Evolutionary conservation across 805 yeast genomes (phyloP), one percentile per base, ranked within the genome.

Genomic region (Myxozyma vanderwaltii): DNA sequence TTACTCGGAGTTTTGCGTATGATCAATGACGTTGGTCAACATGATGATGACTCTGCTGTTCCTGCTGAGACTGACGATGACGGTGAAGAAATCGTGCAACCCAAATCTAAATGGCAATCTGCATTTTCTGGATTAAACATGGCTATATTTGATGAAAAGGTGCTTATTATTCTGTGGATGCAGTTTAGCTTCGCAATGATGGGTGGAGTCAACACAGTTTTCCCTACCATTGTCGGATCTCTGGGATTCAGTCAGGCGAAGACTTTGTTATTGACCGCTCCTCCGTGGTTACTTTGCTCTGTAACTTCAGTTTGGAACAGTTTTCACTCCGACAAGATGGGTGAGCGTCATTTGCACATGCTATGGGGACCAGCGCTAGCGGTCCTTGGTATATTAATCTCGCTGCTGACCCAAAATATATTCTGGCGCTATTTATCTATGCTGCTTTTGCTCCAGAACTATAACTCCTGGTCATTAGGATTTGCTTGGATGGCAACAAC

Each of bases 381-480:
- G 1, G 65, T 80, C 65, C 63, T 74, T 2, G 77, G 84, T 0
- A 81, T 80, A 66, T 76, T 79, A 40, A 76, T 83, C 21, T 76
- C 82, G 0, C 81, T 79, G 29, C 70, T 83, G 4, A 77, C 84
- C 0, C 70, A 79, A 51, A 77, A 79, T 54, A 79, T 81, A 1
- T 85, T 82, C 7, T 84, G 84, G 10, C 74, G 86, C 58, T 82
- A 82, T 64, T 77, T 82, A 61, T 79, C 85, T 12, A 81, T 83
- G 85, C 44, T 62, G 26, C 72, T 82, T 54, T 77, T 82, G 82
- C 77, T 83, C 52, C 84, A 84, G 19, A 70, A 82, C 38, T 81
- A 82, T 65, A 80, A 83, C 69, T 76, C 84, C 0, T 82, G 80
- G 71, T 79, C 82, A 15, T 75, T 78, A 7, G 79, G 79, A 47